Evolutionary conservation across 2,329 filamentous ascomycete genomes (phyloP).

Genomic region (Beauveria bassiana): DNA sequence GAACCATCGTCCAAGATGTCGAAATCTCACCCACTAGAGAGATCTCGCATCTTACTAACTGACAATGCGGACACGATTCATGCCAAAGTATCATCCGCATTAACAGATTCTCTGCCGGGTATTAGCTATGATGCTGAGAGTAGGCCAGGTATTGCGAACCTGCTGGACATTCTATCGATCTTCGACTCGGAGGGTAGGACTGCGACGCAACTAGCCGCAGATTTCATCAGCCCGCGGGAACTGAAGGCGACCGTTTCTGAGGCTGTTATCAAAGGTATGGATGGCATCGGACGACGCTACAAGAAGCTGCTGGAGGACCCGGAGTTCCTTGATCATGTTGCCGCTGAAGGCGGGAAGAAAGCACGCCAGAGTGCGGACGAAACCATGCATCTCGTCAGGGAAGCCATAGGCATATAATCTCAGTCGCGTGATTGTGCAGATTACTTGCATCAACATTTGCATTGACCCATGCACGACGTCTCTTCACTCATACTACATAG

Average conservation of each 20-base stretch:
- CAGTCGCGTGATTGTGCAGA: background rate
- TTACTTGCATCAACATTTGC: background rate
- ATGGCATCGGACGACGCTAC: constrained; percentile 50
- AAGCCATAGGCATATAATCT: constrained; percentile 41
- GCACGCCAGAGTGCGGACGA: constrained; percentile 54
- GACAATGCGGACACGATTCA: constrained; percentile 58
- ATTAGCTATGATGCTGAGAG: constrained; percentile 64
- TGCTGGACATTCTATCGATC: constrained; percentile 72
- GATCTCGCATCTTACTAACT: constrained; percentile 76
- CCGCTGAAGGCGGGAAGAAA: constrained; percentile 48
- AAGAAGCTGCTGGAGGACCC: constrained; percentile 38
- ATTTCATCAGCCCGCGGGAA: constrained; percentile 29
- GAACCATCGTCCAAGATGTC: constrained; percentile 84
- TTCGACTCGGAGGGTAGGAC: constrained; percentile 43
- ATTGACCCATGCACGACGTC: background rate
- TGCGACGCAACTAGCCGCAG: constrained; percentile 32
- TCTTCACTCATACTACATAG: background rate
- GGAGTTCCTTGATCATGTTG: constrained; percentile 50
- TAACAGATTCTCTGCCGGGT: constrained; percentile 63
- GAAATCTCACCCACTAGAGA: constrained; percentile 67
- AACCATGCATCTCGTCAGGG: constrained; percentile 47
- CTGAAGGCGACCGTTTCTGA: constrained; percentile 50
- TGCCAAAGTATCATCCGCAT: constrained; percentile 61
- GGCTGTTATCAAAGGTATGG: constrained; percentile 45
- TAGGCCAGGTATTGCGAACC: constrained; percentile 80